phyloP scores from a whole-genome alignment of 2,329 filamentous ascomycete species.

The Aspergillus quadrilineatus region DNA sequence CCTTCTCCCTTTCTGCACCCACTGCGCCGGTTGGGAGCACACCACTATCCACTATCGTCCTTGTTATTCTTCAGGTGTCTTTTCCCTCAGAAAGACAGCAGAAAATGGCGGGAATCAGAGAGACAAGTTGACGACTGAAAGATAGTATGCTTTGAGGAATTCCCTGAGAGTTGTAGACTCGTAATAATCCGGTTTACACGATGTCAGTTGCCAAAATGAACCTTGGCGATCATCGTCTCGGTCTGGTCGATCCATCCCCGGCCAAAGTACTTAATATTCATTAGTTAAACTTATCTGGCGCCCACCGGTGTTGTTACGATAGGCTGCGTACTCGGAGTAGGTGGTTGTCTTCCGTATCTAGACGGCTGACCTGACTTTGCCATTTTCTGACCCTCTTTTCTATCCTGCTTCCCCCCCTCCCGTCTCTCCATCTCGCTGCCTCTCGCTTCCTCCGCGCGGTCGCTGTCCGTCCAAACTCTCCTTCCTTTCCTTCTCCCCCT shows the following conservation, averaged over 20 bases:
- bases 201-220: neutral
- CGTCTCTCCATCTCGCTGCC: neutral
- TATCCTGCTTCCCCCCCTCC: neutral
- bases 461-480: conserved; percentile 1
- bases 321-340: neutral
- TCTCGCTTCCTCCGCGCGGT: neutral
- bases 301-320: conserved; percentile 1
- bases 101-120: neutral
- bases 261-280: conserved; percentile 13
- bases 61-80: neutral
- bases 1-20: conserved; percentile 18
- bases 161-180: neutral
- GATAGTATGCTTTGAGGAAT: too few species aligned
- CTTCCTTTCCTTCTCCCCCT: conserved; percentile 7
- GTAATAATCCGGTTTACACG: neutral
- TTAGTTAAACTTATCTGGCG: neutral
- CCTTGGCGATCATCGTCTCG: conserved; percentile 2
- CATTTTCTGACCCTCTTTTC: conserved; percentile 11
- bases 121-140: neutral
- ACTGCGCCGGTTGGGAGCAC: conserved; percentile 19
- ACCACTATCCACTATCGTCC: neutral
- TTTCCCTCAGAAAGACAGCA: neutral
- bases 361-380: conserved; percentile 13
- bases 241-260: conserved; percentile 5
- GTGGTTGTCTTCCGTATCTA: neutral